Conservation (phyloP, 2,329 filamentous ascomycete genomes). For the Leptographium procerum region DNA sequence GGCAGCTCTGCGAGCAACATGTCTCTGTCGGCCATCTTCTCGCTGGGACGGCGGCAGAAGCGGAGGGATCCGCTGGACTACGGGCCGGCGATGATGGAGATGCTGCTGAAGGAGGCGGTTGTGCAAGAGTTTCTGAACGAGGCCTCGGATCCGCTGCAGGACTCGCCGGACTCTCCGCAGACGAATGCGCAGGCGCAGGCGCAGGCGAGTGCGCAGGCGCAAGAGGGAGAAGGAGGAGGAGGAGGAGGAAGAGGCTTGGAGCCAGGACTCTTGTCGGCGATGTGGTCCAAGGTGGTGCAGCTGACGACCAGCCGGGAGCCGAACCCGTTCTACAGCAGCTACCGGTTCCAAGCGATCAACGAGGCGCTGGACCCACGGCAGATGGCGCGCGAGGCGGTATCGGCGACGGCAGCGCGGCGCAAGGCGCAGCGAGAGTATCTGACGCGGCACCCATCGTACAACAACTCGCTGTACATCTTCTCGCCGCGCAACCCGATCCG, state of each 20-base stretch:
- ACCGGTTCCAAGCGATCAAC: slow-evolving; percentile 57
- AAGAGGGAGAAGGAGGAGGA: slow-evolving; percentile 11
- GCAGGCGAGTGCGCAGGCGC: background rate
- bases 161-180: slow-evolving; percentile 13
- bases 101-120: slow-evolving; percentile 92
- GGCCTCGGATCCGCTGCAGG: slow-evolving; percentile 34
- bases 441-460: slow-evolving; percentile 76
- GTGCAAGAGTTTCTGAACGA: slow-evolving; percentile 92
- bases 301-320: slow-evolving; percentile 58
- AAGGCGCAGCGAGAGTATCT: slow-evolving; percentile 87
- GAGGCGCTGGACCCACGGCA: slow-evolving; percentile 73
- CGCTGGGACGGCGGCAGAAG: slow-evolving; percentile 46
- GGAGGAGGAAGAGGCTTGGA: slow-evolving; percentile 27
- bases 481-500: slow-evolving; percentile 66
- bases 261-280: slow-evolving; percentile 45
- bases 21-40: slow-evolving; percentile 60
- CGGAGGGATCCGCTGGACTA: slow-evolving; percentile 80
- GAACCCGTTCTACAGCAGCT: slow-evolving; percentile 86
- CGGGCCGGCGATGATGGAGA: slow-evolving; percentile 82
- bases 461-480: slow-evolving; percentile 85
- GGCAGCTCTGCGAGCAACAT: slow-evolving; percentile 63
- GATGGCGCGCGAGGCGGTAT: slow-evolving; percentile 85
- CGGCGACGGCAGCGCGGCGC: slow-evolving; percentile 70
- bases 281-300: slow-evolving; percentile 50
- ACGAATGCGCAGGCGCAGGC: slow-evolving; percentile 13